These are phyloP conservation scores for Smittium culicis DNA, from an alignment of 371 early-diverging fungal genomes.

Conservation along the genomic window DNA sequence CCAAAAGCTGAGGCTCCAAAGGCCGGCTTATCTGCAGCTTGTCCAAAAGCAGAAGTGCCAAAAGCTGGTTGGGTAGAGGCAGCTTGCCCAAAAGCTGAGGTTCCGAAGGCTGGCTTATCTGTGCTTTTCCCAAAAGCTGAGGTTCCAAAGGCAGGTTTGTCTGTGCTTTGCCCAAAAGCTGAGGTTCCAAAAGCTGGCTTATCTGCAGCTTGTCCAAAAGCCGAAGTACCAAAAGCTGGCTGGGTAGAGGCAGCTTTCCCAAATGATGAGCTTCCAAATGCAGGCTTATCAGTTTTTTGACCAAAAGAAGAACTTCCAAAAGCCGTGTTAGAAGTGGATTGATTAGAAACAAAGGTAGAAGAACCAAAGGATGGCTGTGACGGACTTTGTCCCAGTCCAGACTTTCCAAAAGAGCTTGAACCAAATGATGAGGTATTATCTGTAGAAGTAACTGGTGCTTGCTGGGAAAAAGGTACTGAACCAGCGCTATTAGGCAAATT, in stretches of 20 bases:
- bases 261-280: conserved; percentile 5
- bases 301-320: conserved; percentile 5
- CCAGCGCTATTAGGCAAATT: conserved; percentile 2
- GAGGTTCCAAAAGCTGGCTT: not conserved
- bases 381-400: not conserved
- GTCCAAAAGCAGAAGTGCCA: not conserved
- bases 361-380: not conserved
- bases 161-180: not conserved
- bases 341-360: not conserved
- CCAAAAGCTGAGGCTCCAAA: not conserved
- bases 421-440: not conserved
- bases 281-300: conserved; percentile 2
- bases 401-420: not conserved
- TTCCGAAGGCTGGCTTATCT: not conserved
- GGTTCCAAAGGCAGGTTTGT: not conserved
- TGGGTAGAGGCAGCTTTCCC: not conserved
- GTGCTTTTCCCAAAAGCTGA: not conserved
- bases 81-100: not conserved
- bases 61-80: not conserved
- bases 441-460: not conserved
- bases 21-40: not conserved
- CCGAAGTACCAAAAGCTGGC: not conserved
- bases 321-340: not conserved
- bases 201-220: not conserved
- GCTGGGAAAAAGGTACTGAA: not conserved